phyloP scores from a whole-genome alignment of 2,329 filamentous ascomycete species.

The Fusarium pininemorale region DNA sequence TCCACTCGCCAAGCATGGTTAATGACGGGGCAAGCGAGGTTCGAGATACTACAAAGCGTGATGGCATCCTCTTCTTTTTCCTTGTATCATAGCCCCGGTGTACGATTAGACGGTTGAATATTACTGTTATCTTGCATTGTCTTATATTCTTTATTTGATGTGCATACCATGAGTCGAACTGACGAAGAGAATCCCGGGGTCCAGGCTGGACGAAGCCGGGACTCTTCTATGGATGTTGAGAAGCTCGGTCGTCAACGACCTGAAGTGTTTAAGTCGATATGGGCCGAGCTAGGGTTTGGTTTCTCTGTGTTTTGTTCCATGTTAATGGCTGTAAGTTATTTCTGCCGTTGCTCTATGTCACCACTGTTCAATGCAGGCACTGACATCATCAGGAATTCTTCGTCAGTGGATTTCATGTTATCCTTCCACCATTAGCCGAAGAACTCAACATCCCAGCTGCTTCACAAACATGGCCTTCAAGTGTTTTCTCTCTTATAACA shows the following conservation, averaged over 20 bases:
- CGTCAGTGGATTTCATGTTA: constrained; percentile 46
- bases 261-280: constrained; percentile 34
- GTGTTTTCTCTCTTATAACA: constrained; percentile 66
- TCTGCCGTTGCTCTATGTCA: too few species aligned
- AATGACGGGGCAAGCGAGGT: constrained; percentile 19
- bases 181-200: constrained; percentile 28
- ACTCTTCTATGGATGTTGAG: constrained; percentile 33
- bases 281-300: constrained; percentile 38
- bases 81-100: neutral
- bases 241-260: constrained; percentile 41
- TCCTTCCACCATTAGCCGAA: constrained; percentile 71
- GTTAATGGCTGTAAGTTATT: constrained; percentile 40
- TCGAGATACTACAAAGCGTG: constrained; percentile 18
- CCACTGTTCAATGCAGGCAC: neutral
- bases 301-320: constrained; percentile 39
- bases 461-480: constrained; percentile 72
- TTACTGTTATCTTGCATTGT: neutral
- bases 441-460: constrained; percentile 71
- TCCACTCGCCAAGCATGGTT: constrained; percentile 17
- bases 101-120: neutral
- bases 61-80: constrained; percentile 1
- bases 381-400: constrained; percentile 39
- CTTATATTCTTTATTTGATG: neutral
- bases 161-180: constrained; percentile 9
- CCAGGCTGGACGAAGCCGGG: neutral